Evolutionary conservation across 148 eudicot genomes (phyloP), one percentile per base, ranked within the genome.

Genomic region (Rhododendron simsii): DNA sequence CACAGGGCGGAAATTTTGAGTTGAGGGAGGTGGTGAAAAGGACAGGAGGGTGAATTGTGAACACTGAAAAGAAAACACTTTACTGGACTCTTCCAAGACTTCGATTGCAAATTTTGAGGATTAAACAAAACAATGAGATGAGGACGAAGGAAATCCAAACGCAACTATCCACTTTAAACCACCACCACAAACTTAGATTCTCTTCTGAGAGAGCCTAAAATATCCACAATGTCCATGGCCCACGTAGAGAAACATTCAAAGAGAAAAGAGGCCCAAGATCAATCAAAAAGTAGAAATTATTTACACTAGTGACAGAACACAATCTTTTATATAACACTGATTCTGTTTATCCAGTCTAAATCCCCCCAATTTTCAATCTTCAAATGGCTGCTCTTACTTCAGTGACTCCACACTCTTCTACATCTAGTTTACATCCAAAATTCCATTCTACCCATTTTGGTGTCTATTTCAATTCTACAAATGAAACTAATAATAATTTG

Each of bases 181-280:
- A 87, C 86, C 86, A 88, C 94, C 94, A 92, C 94, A 90, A 83
- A 85, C 71, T 88, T 67, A 82, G 94, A 92, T 92, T 92, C 83
- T 87, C 80, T 92, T 92, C 83, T 88, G 77, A 15, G 20, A 37
- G 21, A 76, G 47, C 12, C 82, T 26, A 69, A 90, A 85, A 88
- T 91, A 92, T 92, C 92, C 88, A 84, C 59, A 81, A 35, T 37
- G 74, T 6, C 83, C 53, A 78, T 78, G 80, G 53, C 81, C 53
- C 53, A 41, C 48, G 57, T 83, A 39, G 53, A 39, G 53, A 61
- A 73, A 12, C 78, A 61, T 55, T 51, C 71, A 88, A 82, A 69
- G 80, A 73, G 78, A 20, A 59, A 23, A 59, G 30, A 39, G 35
- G 53, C 48, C 50, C 51, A n/a, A 37, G 30, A 33, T 81, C 55